Percentiles rank a stretch among this genome's conserved stretches.
phyloP scores from a whole-genome alignment of 495 filamentous ascomycete genomes.

The Umbilicaria muhlenbergii region DNA sequence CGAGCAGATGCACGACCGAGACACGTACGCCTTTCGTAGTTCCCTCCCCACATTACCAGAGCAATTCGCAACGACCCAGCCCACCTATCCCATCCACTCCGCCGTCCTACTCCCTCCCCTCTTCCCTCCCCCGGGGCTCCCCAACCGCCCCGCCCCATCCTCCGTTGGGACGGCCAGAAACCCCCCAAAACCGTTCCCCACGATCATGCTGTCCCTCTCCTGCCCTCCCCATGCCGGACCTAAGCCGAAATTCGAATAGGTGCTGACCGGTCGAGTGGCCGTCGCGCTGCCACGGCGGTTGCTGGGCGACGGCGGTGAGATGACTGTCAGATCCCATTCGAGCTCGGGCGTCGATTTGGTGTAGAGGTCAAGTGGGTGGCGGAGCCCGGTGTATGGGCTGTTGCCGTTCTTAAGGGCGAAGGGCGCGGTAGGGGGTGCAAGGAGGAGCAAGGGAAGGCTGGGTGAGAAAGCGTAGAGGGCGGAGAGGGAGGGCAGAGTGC shows the following conservation, averaged over 20 bases:
- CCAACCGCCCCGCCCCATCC: constrained; percentile 19
- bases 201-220: constrained; percentile 42
- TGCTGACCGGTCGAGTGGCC: constrained; percentile 35
- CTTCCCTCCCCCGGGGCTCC: constrained; percentile 13
- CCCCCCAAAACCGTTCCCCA: constrained; percentile 65
- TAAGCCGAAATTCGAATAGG: constrained; percentile 33
- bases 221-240: constrained; percentile 45
- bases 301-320: constrained; percentile 27
- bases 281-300: constrained; percentile 20
- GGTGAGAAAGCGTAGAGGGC: constrained; percentile 76
- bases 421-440: constrained; percentile 41
- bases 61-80: too few species aligned
- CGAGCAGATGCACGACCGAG: too few species aligned
- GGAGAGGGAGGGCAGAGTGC: constrained; percentile 52
- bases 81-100: constrained; percentile 13
- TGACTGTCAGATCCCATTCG: constrained; percentile 66
- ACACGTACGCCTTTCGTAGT: too few species aligned
- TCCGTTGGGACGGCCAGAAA: constrained; percentile 64
- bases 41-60: too few species aligned
- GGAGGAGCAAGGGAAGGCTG: constrained; percentile 54
- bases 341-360: constrained; percentile 73
- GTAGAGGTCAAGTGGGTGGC: constrained; percentile 60
- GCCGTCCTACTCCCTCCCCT: constrained; percentile 3
- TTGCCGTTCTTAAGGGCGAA: constrained; percentile 22
- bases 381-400: constrained; percentile 29